Percentiles rank a stretch among this genome's conserved stretches.
Conservation (phyloP, 2,329 filamentous ascomycete species). For the Westerdykella sp. region DNA sequence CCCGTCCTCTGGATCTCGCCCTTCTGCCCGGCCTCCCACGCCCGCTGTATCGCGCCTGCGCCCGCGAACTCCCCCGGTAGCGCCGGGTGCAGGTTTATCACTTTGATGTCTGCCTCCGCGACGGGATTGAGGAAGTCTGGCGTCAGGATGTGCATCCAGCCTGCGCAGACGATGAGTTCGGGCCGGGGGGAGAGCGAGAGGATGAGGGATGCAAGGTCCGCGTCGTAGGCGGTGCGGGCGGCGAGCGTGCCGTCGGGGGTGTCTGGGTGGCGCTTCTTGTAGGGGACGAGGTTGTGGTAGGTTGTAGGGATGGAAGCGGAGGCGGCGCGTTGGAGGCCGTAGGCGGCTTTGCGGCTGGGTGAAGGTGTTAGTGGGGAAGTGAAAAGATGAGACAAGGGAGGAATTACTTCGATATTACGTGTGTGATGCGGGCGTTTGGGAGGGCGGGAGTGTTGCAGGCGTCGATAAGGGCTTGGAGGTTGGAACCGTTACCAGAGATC, state of each 20-base stretch:
- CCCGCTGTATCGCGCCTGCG: conserved; percentile 68
- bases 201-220: conserved; percentile 63
- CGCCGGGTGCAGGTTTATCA: conserved; percentile 80
- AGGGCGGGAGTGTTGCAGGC: conserved; percentile 46
- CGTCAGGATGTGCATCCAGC: conserved; percentile 82
- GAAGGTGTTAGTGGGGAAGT: not conserved
- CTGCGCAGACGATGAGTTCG: conserved; percentile 69
- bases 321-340: conserved; percentile 56
- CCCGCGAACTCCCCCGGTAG: conserved; percentile 71
- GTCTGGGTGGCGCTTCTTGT: conserved; percentile 59
- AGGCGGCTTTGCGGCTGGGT: conserved; percentile 49
- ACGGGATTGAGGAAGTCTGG: conserved; percentile 64
- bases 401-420: conserved; percentile 52
- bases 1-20: conserved; percentile 64
- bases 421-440: conserved; percentile 50
- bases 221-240: conserved; percentile 65
- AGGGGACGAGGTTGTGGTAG: conserved; percentile 75
- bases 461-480: conserved; percentile 72
- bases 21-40: conserved; percentile 65
- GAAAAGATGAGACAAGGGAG: not conserved
- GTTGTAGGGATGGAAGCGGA: conserved; percentile 61
- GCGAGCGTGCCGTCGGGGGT: conserved; percentile 41
- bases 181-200: conserved; percentile 53
- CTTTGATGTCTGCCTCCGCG: conserved; percentile 53
- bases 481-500: conserved; percentile 59